These are phyloP conservation scores for Phytophthora nicotianae DNA, from an alignment of 352 stramenopile species.

Conservation along the genomic window DNA sequence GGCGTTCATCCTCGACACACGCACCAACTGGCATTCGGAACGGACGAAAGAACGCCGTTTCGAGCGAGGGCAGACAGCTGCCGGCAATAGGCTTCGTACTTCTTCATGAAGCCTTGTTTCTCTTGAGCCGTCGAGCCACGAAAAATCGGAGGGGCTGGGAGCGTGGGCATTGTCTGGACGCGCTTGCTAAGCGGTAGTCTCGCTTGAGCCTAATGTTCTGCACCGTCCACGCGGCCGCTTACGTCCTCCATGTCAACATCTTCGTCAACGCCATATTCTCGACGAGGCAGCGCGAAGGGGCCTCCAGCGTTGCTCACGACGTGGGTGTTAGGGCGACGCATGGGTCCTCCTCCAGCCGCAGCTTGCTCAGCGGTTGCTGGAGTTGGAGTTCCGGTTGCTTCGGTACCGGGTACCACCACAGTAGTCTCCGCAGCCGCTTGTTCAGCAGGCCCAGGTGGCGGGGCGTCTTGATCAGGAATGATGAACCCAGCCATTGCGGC, in stretches of 20 bases:
- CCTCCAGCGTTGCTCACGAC: too few relatives aligned
- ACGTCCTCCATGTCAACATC: neutral
- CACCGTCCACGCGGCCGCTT: neutral
- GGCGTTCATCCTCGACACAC: too few relatives aligned
- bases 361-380: neutral
- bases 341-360: neutral
- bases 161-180: too few relatives aligned
- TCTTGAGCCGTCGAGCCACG: neutral
- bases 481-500: neutral
- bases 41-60: conserved; percentile 10
- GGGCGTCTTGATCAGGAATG: neutral
- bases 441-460: neutral
- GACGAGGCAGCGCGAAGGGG: too few relatives aligned
- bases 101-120: conserved; percentile 12
- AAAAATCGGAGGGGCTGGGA: too few relatives aligned
- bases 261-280: too few relatives aligned
- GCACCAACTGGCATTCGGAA: too few relatives aligned
- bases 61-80: conserved; percentile 5
- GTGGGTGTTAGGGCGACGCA: neutral
- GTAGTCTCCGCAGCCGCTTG: neutral
- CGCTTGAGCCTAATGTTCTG: neutral
- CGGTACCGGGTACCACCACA: too few relatives aligned
- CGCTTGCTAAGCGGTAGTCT: neutral
- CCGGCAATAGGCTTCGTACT: conserved; percentile 14
- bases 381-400: too few relatives aligned